phyloP scores from a whole-genome alignment of 2,329 filamentous ascomycete species.

The Penicillium sp. region DNA sequence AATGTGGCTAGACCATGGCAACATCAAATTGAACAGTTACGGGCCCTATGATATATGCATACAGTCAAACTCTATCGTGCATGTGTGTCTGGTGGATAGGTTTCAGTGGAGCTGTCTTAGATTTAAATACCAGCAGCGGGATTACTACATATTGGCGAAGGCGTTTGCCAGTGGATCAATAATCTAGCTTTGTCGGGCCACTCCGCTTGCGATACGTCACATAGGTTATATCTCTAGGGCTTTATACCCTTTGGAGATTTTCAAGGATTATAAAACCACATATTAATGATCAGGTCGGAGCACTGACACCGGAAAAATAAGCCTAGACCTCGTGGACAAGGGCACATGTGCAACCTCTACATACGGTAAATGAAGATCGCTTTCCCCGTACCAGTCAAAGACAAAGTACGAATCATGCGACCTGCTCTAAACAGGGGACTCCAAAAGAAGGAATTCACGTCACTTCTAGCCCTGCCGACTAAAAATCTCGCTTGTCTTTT shows the following conservation, averaged over 20 bases:
- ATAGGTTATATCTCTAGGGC: background rate
- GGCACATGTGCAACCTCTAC: background rate
- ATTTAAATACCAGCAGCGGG: background rate
- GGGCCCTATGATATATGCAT: background rate
- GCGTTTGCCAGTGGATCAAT: background rate
- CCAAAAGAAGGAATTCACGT: background rate
- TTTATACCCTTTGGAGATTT: background rate
- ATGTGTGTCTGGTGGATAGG: background rate
- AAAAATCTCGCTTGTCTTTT: background rate
- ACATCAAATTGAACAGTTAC: background rate
- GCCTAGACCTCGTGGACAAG: background rate
- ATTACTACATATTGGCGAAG: background rate
- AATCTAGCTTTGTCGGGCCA: background rate
- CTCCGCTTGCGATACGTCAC: background rate
- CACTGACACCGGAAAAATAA: too few species aligned
- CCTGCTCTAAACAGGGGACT: background rate
- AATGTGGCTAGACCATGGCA: conserved; percentile 1
- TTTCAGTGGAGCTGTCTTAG: background rate
- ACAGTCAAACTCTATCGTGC: background rate
- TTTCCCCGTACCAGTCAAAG: background rate
- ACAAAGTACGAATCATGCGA: background rate
- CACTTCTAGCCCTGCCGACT: background rate
- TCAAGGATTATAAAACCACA: background rate
- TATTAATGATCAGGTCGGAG: background rate
- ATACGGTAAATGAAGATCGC: background rate